Evolutionary conservation across 768 basidiomycete species (phyloP), one percentile per base, ranked within the genome.

Genomic region (Clitopilus passeckerianus): DNA sequence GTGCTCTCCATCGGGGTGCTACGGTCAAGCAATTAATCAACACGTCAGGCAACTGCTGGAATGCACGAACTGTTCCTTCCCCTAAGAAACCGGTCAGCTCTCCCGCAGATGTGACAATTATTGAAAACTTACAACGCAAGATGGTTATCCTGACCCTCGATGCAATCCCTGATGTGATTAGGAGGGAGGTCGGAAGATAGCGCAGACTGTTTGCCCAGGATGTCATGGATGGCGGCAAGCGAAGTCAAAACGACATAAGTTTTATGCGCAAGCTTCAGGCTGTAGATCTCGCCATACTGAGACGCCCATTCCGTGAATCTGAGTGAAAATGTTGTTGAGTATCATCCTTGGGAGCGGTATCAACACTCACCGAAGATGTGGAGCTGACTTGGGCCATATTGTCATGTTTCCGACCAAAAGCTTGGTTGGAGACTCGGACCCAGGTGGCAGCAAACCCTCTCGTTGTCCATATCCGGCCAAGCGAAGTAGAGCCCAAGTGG

Each of bases 231-330:
- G 33, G 54, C 22, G 20, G 6, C 46, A 18, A 20, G 61, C 6
- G 63, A 68, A 41, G 67, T 70, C 35, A 70, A 63, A 15, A 70
- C 66, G 52, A 70, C 65, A 16, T 67, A 55, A 50, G 69, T 63
- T 54, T 68, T 65, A 18, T 63, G 57, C 9, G 68, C 71, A 9
- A 72, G 60, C 20, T 63, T 64, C 9, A 73, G 61, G 18, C 66
- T 64, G 53, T 64, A 70, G 8, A 72, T 66, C 15, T 65, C 62
- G 10, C 72, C 72, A 55, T 71, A 70, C 54, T 68, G n/a, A 53
- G 61, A 54, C 0, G 71, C 69, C 70, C 69, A 72, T 57, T 65
- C 65, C 6, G 60, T 61, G 57, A 71, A 65, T 22, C 46, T 50
- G 12, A 12, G 5, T 20, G n/a, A 50, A 50, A 3, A 30, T 30